Conservation (phyloP, 2,329 filamentous ascomycete genomes). For the Plectosphaerella sp. region DNA sequence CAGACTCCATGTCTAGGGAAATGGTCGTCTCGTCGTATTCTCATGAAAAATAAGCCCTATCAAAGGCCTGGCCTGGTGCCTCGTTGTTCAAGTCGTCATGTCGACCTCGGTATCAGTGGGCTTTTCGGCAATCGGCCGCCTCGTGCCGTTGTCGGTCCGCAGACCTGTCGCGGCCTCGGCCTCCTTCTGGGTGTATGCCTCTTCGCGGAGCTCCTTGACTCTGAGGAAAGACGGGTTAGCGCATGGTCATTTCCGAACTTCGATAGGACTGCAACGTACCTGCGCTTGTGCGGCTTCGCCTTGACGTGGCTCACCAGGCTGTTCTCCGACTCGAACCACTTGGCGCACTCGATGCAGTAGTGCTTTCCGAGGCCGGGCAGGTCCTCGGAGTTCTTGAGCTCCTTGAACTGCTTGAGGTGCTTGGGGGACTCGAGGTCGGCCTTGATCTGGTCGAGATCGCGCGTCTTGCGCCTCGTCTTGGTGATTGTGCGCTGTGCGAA, state of each 20-base stretch:
- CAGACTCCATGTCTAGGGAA: background rate
- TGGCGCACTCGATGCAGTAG: conserved; percentile 91
- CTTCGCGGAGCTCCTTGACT: conserved; percentile 75
- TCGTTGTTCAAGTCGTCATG: conserved; percentile 14
- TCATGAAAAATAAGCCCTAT: no score
- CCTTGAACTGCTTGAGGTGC: conserved; percentile 76
- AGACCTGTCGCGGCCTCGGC: conserved; percentile 77
- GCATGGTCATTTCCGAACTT: background rate
- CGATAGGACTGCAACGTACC: conserved; percentile 41
- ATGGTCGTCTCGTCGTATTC: no score
- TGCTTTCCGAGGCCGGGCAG: conserved; percentile 79
- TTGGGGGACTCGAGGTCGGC: conserved; percentile 73
- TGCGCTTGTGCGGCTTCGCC: conserved; percentile 91
- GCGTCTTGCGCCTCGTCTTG: conserved; percentile 69
- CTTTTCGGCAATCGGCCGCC: conserved; percentile 14
- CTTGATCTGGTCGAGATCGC: conserved; percentile 90
- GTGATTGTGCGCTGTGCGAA: conserved; percentile 61
- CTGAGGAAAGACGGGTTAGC: conserved; percentile 36
- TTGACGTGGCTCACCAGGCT: conserved; percentile 73
- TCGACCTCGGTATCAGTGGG: conserved; percentile 33
- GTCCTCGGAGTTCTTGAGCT: conserved; percentile 77
- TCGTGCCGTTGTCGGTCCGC: conserved; percentile 57
- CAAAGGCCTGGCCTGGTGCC: no score
- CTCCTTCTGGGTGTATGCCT: conserved; percentile 80
- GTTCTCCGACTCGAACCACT: conserved; percentile 86